phyloP scores from a whole-genome alignment of 176 grass and related monocot genomes.

The Carex scoparia region DNA sequence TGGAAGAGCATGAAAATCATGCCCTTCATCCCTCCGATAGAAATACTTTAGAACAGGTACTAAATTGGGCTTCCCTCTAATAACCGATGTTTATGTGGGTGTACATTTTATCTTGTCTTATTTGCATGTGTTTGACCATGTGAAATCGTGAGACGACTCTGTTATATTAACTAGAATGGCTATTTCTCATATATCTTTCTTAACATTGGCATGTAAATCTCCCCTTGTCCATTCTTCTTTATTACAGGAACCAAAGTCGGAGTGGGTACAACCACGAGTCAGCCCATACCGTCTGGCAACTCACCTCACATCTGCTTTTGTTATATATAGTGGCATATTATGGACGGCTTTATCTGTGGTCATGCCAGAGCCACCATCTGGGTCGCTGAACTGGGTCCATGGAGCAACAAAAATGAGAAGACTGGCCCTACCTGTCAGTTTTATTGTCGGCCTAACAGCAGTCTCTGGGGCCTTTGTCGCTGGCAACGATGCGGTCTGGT shows the following conservation, averaged over 20 bases:
- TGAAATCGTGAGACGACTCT: background rate
- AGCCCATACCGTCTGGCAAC: constrained; percentile 91
- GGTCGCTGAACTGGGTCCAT: constrained; percentile 61
- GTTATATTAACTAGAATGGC: background rate
- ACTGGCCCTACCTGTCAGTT: constrained; percentile 68
- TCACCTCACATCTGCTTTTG: constrained; percentile 91
- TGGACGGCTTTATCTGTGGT: constrained; percentile 94
- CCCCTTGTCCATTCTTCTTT: background rate
- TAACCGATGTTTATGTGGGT: background rate
- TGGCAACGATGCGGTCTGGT: constrained; percentile 85
- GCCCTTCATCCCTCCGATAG: too few relatives aligned
- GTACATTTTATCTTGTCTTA: background rate
- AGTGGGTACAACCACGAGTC: constrained; percentile 89
- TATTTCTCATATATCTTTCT: constrained; percentile 1
- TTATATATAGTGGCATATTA: constrained; percentile 89
- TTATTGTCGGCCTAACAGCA: constrained; percentile 74
- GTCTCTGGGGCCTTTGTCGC: constrained; percentile 95
- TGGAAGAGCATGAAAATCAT: too few relatives aligned
- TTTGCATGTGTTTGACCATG: background rate
- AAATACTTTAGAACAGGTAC: too few relatives aligned
- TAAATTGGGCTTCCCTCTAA: too few relatives aligned
- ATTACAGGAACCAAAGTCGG: constrained; percentile 71
- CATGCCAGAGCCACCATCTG: constrained; percentile 71
- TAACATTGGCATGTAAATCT: background rate
- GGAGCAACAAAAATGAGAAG: constrained; percentile 72